Conservation (phyloP, 2,329 filamentous ascomycete genomes). For the Incumbomyces delicatus region DNA sequence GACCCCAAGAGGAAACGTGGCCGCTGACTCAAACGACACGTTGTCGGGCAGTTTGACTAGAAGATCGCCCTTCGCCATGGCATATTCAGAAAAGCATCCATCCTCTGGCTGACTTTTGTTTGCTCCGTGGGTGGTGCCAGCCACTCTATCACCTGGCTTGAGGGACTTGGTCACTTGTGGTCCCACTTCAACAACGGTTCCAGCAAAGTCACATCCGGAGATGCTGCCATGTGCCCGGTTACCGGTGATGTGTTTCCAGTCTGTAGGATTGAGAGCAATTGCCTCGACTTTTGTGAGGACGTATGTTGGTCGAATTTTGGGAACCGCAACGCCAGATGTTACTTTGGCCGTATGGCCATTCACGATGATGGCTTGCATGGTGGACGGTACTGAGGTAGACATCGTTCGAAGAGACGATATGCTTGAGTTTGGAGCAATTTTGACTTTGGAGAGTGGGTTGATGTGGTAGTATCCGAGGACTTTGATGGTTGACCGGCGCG, state of each 20-base stretch:
- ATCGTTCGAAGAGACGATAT: not conserved
- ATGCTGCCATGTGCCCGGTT: conserved; percentile 18
- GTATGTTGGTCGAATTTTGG: conserved; percentile 28
- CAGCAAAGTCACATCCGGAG: conserved; percentile 35
- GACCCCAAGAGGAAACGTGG: conserved; percentile 28
- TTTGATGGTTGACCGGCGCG: no score
- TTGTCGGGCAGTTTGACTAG: conserved; percentile 23
- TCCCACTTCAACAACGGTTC: conserved; percentile 38
- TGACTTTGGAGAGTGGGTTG: no score
- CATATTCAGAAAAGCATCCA: conserved; percentile 23
- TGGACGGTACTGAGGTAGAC: conserved; percentile 3
- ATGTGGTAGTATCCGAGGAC: no score
- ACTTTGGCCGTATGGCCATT: conserved; percentile 18
- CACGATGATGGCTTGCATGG: conserved; percentile 16
- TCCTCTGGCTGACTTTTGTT: conserved; percentile 12
- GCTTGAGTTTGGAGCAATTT: not conserved
- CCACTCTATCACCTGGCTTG: conserved; percentile 36
- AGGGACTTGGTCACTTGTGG: conserved; percentile 33
- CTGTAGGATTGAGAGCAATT: conserved; percentile 17
- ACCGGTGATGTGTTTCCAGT: conserved; percentile 1
- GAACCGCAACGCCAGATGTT: conserved; percentile 22
- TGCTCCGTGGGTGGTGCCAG: conserved; percentile 20
- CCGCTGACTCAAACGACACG: conserved; percentile 25
- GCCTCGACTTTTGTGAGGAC: conserved; percentile 28
- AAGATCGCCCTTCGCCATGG: conserved; percentile 16